Base-by-base conservation (phyloP, 805 yeast species). In the Saturnispora sanitii region DNA sequence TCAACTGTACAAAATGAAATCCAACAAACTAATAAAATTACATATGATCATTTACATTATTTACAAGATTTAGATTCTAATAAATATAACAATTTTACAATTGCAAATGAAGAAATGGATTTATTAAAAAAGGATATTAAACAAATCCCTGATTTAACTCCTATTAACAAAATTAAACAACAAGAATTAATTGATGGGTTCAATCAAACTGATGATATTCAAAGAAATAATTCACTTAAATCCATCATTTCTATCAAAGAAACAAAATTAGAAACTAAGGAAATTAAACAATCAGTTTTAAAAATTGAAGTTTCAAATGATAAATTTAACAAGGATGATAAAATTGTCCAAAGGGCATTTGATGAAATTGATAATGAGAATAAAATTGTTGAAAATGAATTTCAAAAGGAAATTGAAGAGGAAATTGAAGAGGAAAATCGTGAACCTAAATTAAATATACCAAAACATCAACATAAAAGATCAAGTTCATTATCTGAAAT, bases 221-320 rank as follows among this genome's bases (percentile, higher is more conserved):
- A 46, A 34, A 56, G 67, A 48, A 41, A 49, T 4, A 48, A 49
- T 29, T 54, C 60, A 16, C 43, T 56, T 6, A 54, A 49, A 37
- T 58, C 63, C 6, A 49, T 46, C 21, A 45, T 53, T 46, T 54
- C 60, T 31, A 53, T 58, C 23, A 52, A 44, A 9, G 61, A 58
- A 16, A 39, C 62, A 29, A 43, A 50, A 19, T 40, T 59, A 27
- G 48, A 46, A 8, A 58, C 63, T 1, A 48, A 33, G 21, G 37
- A 45, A 20, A 36, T 48, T 11, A 47, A 53, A 19, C 45, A 43
- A 26, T 43, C 45, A 7, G 35, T 53, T 4, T 25, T 38, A 5
- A 42, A 45, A 19, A 20, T 52, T 6, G 48, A 45, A 11, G 18
- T 48, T 25, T 40, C 30, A 21, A 58, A 55, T 25, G 57, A 55